A percentile compares a stretch with the other conserved stretches of the same genome.
phyloP scores from a whole-genome alignment of 192 early-diverging fungal genomes.

The Coemansia sp. region DNA sequence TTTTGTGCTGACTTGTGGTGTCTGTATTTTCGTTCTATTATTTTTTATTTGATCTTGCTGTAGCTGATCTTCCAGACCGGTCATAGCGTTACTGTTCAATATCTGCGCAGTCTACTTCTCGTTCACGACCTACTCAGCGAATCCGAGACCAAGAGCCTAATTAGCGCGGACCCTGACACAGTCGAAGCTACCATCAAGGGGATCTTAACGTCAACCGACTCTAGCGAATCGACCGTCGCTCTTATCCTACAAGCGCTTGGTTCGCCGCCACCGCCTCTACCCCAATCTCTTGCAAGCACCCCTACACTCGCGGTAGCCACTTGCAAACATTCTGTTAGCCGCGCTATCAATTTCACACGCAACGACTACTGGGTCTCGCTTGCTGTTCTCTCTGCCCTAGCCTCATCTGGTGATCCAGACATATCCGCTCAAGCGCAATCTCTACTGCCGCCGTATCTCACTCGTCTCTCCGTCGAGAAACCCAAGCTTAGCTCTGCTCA shows the following conservation, averaged over 20 bases:
- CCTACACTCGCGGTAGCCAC: not conserved
- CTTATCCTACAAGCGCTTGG: slow-evolving; percentile 38
- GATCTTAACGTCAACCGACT: slow-evolving; percentile 24
- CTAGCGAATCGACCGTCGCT: slow-evolving; percentile 14
- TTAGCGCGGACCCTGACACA: slow-evolving; percentile 30
- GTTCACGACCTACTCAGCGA: slow-evolving; percentile 44
- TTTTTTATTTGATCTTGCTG: not conserved
- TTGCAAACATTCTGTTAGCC: slow-evolving; percentile 14
- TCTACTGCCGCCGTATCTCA: slow-evolving; percentile 31
- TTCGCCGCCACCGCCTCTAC: slow-evolving; percentile 10
- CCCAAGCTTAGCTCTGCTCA: slow-evolving; percentile 13
- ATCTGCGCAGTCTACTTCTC: slow-evolving; percentile 46
- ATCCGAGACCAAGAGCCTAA: slow-evolving; percentile 25
- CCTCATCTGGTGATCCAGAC: slow-evolving; percentile 10
- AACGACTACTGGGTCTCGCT: slow-evolving; percentile 43
- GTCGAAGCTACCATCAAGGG: slow-evolving; percentile 42
- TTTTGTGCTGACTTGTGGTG: not conserved
- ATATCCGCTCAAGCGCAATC: slow-evolving; percentile 23
- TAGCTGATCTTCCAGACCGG: slow-evolving; percentile 46
- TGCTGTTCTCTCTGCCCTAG: slow-evolving; percentile 31
- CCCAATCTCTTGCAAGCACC: slow-evolving; percentile 9
- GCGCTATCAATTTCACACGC: slow-evolving; percentile 15
- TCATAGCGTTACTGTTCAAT: slow-evolving; percentile 26
- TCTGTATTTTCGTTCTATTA: not conserved
- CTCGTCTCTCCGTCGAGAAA: slow-evolving; percentile 33